Evolutionary conservation across 306 rosid species (phyloP).

Genomic region (Prinsepia uniflora): DNA sequence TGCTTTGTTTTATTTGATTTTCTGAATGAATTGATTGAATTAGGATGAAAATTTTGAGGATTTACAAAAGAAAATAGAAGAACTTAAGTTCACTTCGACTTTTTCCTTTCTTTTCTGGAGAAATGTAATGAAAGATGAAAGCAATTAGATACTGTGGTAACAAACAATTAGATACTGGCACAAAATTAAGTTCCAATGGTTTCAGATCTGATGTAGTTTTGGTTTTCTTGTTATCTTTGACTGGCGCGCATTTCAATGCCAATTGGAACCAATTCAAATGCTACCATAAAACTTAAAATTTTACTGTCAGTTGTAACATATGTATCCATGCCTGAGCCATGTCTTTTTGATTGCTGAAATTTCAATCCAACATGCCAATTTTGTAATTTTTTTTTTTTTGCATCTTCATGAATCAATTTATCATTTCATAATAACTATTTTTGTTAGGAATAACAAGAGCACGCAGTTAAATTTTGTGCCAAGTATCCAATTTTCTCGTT

Average conservation of each 20-base stretch:
- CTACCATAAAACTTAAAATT: not conserved
- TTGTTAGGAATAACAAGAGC: too few relatives aligned
- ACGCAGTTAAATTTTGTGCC: too few relatives aligned
- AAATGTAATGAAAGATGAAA: not conserved
- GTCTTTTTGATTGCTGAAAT: not conserved
- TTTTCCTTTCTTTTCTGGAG: not conserved
- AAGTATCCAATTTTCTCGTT: too few relatives aligned
- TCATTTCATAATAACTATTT: too few relatives aligned
- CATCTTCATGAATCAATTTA: too few relatives aligned
- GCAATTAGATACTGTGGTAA: not conserved
- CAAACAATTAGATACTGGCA: too few relatives aligned
- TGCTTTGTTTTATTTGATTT: constrained; percentile 8
- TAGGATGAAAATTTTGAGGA: not conserved
- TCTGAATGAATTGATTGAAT: not conserved
- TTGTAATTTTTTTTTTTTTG: not conserved
- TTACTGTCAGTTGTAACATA: not conserved
- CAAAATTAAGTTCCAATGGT: not conserved
- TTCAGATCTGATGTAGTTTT: constrained; percentile 15
- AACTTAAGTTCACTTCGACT: constrained; percentile 1
- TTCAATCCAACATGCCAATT: not conserved
- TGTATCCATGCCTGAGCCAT: not conserved
- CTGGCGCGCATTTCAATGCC: not conserved
- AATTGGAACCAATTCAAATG: not conserved
- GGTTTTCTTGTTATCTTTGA: not conserved
- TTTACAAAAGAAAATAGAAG: not conserved